Conservation (phyloP, 768 basidiomycete genomes). For the Xerocomellus chrysenteron region DNA sequence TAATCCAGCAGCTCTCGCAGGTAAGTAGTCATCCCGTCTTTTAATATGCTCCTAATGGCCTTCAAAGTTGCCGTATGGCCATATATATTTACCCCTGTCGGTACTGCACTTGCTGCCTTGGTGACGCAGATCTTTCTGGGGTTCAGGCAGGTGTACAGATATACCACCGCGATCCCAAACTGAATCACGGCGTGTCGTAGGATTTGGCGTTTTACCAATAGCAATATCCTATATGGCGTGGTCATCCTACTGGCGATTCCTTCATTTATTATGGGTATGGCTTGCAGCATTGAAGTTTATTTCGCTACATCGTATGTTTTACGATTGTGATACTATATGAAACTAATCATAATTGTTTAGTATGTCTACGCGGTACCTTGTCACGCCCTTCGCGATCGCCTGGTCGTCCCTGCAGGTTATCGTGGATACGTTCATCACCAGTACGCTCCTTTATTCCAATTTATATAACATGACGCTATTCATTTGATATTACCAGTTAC, state of each 20-base stretch:
- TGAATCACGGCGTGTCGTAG: no score
- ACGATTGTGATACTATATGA: neutral
- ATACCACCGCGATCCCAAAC: no score
- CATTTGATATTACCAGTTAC: neutral
- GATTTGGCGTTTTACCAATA: neutral
- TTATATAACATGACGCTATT: neutral
- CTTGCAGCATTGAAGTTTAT: conserved; percentile 38
- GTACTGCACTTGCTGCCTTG: conserved; percentile 45
- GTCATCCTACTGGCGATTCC: conserved; percentile 37
- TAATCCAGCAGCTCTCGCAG: conserved; percentile 9
- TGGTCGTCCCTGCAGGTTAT: no score
- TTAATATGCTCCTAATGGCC: neutral
- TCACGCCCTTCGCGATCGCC: no score
- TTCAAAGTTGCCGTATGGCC: conserved; percentile 37
- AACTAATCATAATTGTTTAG: neutral
- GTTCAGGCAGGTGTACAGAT: conserved; percentile 35
- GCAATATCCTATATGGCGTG: conserved; percentile 28
- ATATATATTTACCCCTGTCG: conserved; percentile 49
- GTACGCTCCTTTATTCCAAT: no score
- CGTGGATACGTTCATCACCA: no score
- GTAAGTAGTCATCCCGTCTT: neutral
- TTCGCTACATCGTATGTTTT: conserved; percentile 28
- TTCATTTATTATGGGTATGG: conserved; percentile 45
- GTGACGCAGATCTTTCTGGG: conserved; percentile 50
- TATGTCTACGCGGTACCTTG: neutral